phyloP scores from a whole-genome alignment of 2,329 filamentous ascomycete species.

The Fusarium sp. region DNA sequence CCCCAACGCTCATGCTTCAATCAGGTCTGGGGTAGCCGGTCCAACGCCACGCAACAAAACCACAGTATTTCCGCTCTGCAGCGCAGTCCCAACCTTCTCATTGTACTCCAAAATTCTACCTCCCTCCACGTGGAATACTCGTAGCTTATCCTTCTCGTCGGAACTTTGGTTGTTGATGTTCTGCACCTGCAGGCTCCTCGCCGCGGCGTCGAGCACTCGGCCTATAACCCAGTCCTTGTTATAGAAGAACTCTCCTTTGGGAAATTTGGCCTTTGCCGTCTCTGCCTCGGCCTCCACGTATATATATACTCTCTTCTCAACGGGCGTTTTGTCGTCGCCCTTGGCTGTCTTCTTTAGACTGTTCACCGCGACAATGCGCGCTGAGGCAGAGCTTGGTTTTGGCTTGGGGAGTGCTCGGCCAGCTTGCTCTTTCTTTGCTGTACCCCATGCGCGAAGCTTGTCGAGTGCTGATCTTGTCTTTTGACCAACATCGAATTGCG shows the following conservation, averaged over 20 bases:
- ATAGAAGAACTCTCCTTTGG: conserved; percentile 85
- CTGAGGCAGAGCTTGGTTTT: conserved; percentile 72
- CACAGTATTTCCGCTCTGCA: conserved; percentile 89
- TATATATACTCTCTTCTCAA: conserved; percentile 89
- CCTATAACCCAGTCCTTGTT: conserved; percentile 91
- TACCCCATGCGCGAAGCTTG: conserved; percentile 83
- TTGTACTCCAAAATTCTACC: conserved; percentile 88
- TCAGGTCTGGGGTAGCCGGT: conserved; percentile 76
- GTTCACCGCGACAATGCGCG: conserved; percentile 77
- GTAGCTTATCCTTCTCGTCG: conserved; percentile 81
- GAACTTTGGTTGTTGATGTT: conserved; percentile 86
- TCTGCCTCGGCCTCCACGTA: conserved; percentile 91
- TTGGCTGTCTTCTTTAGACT: conserved; percentile 88
- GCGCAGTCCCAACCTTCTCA: conserved; percentile 81
- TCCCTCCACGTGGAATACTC: conserved; percentile 94
- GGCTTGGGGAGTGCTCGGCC: conserved; percentile 71
- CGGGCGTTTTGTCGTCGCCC: conserved; percentile 84
- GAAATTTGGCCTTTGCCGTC: conserved; percentile 85
- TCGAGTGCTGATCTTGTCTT: conserved; percentile 81
- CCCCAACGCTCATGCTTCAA: conserved; percentile 58
- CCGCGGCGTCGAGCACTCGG: conserved; percentile 81
- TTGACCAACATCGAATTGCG: conserved; percentile 65
- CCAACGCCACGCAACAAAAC: conserved; percentile 89
- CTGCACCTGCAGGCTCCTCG: conserved; percentile 80
- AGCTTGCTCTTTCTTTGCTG: conserved; percentile 76